Evolutionary conservation across 371 early-diverging fungal species (phyloP).

Genomic region (Mortierella sp.): DNA sequence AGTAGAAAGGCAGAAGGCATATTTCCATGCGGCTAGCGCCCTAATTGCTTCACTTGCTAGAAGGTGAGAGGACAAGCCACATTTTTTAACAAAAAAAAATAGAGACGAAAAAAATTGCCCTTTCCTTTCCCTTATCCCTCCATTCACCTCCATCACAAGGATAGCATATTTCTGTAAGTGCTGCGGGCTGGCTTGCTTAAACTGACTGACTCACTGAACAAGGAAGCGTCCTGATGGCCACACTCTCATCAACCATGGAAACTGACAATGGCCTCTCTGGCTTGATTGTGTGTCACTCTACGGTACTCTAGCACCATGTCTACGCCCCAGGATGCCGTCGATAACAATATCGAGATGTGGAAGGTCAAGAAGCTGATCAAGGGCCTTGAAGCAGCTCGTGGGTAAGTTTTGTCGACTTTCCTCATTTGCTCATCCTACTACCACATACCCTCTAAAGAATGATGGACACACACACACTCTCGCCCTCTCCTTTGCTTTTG

Average conservation of each 20-base stretch:
- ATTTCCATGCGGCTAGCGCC: too few relatives aligned
- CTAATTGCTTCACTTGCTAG: too few relatives aligned
- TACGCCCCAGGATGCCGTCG: conserved; percentile 61
- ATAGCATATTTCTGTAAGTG: conserved; percentile 31
- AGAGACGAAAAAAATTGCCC: background rate
- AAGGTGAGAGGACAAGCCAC: background rate
- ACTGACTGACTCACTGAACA: background rate
- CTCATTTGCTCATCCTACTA: background rate
- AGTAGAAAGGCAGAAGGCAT: too few relatives aligned
- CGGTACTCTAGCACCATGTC: conserved; percentile 47
- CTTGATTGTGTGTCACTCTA: background rate
- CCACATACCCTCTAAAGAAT: background rate
- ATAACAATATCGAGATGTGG: conserved; percentile 95
- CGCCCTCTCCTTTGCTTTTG: too few relatives aligned
- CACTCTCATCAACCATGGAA: background rate
- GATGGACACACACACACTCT: too few relatives aligned
- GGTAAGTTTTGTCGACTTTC: conserved; percentile 67
- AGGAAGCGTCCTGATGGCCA: background rate
- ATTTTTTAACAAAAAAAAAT: conserved; percentile 2
- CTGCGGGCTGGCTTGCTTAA: background rate
- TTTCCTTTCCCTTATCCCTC: conserved; percentile 17
- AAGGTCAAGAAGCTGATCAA: conserved; percentile 98
- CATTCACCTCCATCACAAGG: conserved; percentile 27
- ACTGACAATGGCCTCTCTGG: background rate
- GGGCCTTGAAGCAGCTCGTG: conserved; percentile 94